Base-by-base conservation (phyloP, 176 grass and related monocot species). In the Oryza coarctata region DNA sequence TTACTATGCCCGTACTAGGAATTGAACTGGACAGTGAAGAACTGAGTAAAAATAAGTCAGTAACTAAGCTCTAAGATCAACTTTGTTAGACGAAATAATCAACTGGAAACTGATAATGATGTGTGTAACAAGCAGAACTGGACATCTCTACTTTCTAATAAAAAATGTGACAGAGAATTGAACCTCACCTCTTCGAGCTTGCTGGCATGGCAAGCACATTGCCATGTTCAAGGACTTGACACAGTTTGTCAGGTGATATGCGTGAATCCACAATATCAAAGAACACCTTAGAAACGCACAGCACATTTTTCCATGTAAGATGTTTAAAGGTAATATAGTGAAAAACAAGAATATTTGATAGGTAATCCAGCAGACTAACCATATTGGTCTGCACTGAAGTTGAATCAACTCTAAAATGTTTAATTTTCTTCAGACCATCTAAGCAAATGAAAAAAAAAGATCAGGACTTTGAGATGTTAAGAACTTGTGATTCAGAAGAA, bases 341-440 rank as follows among this genome's bases (percentile, higher is more conserved):
- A 25, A 71, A 44, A 77, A 64, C 31, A 64, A 49, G 30, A 70
- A 66, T 60, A 68, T 17, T 9, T 4, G 34, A 50, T 26, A 29
- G 36, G 73, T 76, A 47, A 62, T 41, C 11, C 29, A 39, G 39
- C 3, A 49, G 44, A 80, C 87, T 41, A 31, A 99, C 96, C 89
- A 99, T 99, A 55, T 99, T 95, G 20, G 96, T 93, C 70, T 99
- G 87, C 10, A 99, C 87, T 2, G 93, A 90, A 80, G 38, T 17
- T 60, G 62, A 57, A 63, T 94, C 90, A 27, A 95, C 89, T 17
- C 40, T 77, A 28, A 99, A 73, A 36, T 94, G 85, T 63, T 92
- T 86, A 23, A 99, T 71, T 88, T 95, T 71, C n/a, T 89, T 93
- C 77, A 99, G 77, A 31, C 93, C 93, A 44, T 94, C 97, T 99